Conservation (phyloP, 352 stramenopile species). For the Phytopythium sindhum region DNA sequence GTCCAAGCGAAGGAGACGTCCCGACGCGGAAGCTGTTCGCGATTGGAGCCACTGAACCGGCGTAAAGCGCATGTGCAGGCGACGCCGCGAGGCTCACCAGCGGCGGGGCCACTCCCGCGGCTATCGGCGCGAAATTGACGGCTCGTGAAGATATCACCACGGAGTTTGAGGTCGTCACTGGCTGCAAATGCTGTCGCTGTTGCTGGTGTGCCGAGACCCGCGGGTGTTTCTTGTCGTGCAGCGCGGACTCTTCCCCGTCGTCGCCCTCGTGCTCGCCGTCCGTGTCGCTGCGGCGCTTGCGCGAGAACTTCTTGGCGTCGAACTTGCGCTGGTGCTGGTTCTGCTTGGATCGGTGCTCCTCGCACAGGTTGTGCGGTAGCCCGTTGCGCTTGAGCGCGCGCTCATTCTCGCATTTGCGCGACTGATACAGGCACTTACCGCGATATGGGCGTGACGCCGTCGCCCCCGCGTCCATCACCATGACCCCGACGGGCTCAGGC, state of each 20-base stretch:
- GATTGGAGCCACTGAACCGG: background rate
- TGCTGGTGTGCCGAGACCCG: background rate
- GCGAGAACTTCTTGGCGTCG: slow-evolving; percentile 75
- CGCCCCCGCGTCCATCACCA: slow-evolving; percentile 3
- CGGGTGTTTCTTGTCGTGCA: slow-evolving; percentile 6
- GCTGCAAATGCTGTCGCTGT: background rate
- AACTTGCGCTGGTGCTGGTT: slow-evolving; percentile 85
- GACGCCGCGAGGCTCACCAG: slow-evolving; percentile 1
- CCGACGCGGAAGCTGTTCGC: background rate
- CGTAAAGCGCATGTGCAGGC: slow-evolving; percentile 2
- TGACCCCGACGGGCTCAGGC: background rate
- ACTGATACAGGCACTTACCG: slow-evolving; percentile 74
- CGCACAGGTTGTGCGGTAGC: slow-evolving; percentile 73
- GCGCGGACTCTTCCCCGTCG: slow-evolving; percentile 6
- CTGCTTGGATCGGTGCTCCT: slow-evolving; percentile 72
- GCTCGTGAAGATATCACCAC: background rate
- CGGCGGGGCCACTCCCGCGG: background rate
- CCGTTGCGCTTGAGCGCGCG: slow-evolving; percentile 77
- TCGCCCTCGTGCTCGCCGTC: slow-evolving; percentile 21
- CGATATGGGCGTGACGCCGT: slow-evolving; percentile 25
- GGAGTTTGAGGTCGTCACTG: background rate
- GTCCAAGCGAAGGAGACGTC: background rate
- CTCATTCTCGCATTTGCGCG: slow-evolving; percentile 79
- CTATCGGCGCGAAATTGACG: background rate
- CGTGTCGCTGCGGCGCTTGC: slow-evolving; percentile 30